phyloP scores from a whole-genome alignment of 352 stramenopile genomes.

The Globisporangium yorkense region DNA sequence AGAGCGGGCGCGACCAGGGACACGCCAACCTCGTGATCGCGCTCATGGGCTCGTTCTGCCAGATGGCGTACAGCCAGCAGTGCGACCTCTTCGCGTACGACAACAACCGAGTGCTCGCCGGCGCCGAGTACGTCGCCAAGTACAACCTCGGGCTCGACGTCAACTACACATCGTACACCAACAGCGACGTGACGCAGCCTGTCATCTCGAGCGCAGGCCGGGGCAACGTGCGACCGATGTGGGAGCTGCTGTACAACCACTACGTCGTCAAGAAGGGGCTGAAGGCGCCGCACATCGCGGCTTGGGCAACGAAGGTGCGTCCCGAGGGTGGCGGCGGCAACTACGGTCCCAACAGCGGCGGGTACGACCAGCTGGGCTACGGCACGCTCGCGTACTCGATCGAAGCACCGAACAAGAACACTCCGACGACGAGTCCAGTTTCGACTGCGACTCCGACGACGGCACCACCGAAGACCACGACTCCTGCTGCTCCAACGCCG shows the following conservation, averaged over 20 bases:
- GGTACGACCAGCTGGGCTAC: constrained; percentile 17
- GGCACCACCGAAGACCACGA: no score
- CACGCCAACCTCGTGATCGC: constrained; percentile 13
- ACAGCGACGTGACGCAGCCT: constrained; percentile 17
- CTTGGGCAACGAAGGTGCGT: constrained; percentile 9
- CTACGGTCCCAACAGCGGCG: constrained; percentile 17
- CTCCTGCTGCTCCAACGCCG: no score
- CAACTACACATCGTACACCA: constrained; percentile 15
- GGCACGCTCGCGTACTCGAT: constrained; percentile 15
- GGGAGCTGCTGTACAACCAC: constrained; percentile 18
- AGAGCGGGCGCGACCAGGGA: constrained; percentile 18
- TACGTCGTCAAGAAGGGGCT: constrained; percentile 15
- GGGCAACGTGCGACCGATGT: constrained; percentile 8
- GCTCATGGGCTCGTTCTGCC: constrained; percentile 12
- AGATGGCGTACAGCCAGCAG: constrained; percentile 16
- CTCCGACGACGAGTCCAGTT: background rate
- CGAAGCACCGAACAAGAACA: background rate
- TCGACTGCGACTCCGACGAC: background rate
- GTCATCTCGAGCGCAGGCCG: constrained; percentile 7
- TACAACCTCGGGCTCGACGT: constrained; percentile 16
- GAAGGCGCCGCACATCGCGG: constrained; percentile 7
- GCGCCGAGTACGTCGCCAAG: constrained; percentile 16
- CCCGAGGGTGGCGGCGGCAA: constrained; percentile 16
- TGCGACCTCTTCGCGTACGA: constrained; percentile 19
- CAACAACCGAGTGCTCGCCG: constrained; percentile 16